phyloP scores from a whole-genome alignment of 768 basidiomycete species.

The Mrakia gelida region DNA sequence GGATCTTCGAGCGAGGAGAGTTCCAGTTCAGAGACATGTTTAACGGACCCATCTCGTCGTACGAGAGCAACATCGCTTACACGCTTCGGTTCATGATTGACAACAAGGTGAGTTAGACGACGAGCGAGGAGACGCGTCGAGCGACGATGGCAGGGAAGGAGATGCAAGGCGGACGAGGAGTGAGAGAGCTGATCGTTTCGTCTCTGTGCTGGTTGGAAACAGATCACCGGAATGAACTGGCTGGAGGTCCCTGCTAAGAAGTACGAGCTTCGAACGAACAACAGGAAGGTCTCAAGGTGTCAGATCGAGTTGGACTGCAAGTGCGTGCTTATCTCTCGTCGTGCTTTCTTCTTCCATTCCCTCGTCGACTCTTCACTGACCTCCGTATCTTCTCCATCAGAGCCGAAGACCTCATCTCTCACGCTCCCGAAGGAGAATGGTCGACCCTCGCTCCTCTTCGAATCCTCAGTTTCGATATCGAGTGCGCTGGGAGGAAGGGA shows the following conservation, averaged over 20 bases:
- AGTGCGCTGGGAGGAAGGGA: conserved; percentile 95
- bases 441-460: conserved; percentile 86
- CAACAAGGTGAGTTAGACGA: conserved; percentile 59
- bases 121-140: background rate
- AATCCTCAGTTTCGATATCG: conserved; percentile 96
- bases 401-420: conserved; percentile 79
- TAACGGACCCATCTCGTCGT: conserved; percentile 58
- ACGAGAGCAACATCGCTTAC: conserved; percentile 90
- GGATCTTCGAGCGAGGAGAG: conserved; percentile 68
- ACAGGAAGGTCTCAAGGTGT: conserved; percentile 68
- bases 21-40: conserved; percentile 63
- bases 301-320: conserved; percentile 79
- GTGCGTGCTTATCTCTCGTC: conserved; percentile 49
- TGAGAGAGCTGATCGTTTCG: background rate
- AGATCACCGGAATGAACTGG: conserved; percentile 99
- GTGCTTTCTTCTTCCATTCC: too few species aligned
- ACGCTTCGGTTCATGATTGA: conserved; percentile 97
- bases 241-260: conserved; percentile 82
- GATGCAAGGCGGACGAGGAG: too few species aligned
- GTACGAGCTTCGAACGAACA: conserved; percentile 61
- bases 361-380: background rate
- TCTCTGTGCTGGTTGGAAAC: too few species aligned
- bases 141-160: too few species aligned
- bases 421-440: conserved; percentile 88
- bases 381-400: conserved; percentile 46